These are phyloP conservation scores for Ceratocystis colombiana DNA, from an alignment of 2,329 filamentous ascomycete genomes.

Conservation along the genomic window DNA sequence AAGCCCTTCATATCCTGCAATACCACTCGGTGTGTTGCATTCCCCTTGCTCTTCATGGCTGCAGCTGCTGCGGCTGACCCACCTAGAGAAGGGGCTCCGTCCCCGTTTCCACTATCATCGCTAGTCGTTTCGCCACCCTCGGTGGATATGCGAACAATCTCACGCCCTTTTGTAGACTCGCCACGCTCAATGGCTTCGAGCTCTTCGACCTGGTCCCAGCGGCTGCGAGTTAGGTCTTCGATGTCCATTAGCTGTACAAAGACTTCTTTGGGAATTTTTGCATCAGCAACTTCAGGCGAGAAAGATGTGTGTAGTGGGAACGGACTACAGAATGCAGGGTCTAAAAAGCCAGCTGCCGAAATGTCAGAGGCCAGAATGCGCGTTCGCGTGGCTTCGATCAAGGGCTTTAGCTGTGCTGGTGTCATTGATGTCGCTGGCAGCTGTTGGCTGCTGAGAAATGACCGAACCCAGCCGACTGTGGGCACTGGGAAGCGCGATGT, in stretches of 20 bases:
- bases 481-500: conserved; percentile 45
- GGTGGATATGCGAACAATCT: conserved; percentile 61
- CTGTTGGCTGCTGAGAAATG: conserved; percentile 48
- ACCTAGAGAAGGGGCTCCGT: not conserved
- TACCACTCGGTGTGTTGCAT: conserved; percentile 66
- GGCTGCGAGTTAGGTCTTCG: conserved; percentile 67
- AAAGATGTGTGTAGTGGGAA: conserved; percentile 47
- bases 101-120: conserved; percentile 26
- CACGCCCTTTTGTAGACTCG: conserved; percentile 63
- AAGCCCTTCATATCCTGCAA: conserved; percentile 69
- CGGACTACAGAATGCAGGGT: conserved; percentile 33
- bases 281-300: conserved; percentile 45
- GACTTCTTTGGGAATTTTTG: conserved; percentile 49
- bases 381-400: conserved; percentile 69
- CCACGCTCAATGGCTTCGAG: conserved; percentile 64
- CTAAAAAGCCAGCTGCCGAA: conserved; percentile 46
- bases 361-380: conserved; percentile 73
- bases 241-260: conserved; percentile 77
- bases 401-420: conserved; percentile 44
- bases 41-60: conserved; percentile 28
- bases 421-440: conserved; percentile 41
- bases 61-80: conserved; percentile 22
- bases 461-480: conserved; percentile 50
- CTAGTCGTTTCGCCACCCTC: conserved; percentile 40
- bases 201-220: conserved; percentile 80